These are phyloP conservation scores for Aspergillus eucalypticola DNA, from an alignment of 2,329 filamentous ascomycete species.

Conservation along the genomic window DNA sequence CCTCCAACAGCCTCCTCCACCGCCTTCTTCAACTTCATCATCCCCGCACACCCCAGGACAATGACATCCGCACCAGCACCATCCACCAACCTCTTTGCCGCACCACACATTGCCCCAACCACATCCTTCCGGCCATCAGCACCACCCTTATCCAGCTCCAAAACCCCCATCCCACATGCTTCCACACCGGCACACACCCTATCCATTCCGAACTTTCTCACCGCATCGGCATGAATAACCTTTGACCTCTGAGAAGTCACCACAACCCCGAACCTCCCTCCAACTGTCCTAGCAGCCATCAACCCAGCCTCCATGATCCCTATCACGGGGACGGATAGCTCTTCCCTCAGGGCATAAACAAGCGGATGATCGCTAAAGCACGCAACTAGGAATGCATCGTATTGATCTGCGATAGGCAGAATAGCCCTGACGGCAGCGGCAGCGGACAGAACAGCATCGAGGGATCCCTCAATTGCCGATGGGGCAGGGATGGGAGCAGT, in stretches of 20 bases:
- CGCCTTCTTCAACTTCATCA: slow-evolving; percentile 49
- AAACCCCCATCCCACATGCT: slow-evolving; percentile 45
- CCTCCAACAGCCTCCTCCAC: slow-evolving; percentile 51
- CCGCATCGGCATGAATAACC: slow-evolving; percentile 43
- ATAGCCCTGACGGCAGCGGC: slow-evolving; percentile 49
- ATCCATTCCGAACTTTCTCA: slow-evolving; percentile 45
- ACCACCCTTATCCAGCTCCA: slow-evolving; percentile 44
- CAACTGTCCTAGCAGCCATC: slow-evolving; percentile 53
- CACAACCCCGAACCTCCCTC: slow-evolving; percentile 49
- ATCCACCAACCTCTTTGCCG: slow-evolving; percentile 42
- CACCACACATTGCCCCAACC: slow-evolving; percentile 35
- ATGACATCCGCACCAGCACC: slow-evolving; percentile 45
- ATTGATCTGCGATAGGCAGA: slow-evolving; percentile 43
- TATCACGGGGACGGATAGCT: slow-evolving; percentile 47
- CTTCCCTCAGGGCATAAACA: slow-evolving; percentile 50
- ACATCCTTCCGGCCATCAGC: slow-evolving; percentile 4
- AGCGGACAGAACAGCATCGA: slow-evolving; percentile 54
- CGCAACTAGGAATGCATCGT: slow-evolving; percentile 52
- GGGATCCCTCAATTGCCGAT: slow-evolving; percentile 53
- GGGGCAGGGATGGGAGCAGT: slow-evolving; percentile 53
- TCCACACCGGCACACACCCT: slow-evolving; percentile 47
- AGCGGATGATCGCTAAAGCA: slow-evolving; percentile 54
- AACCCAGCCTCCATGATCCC: slow-evolving; percentile 56
- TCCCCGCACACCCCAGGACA: slow-evolving; percentile 52
- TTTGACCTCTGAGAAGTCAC: slow-evolving; percentile 44